phyloP scores from a whole-genome alignment of 495 filamentous ascomycete genomes.

The Usnea hakonensis region DNA sequence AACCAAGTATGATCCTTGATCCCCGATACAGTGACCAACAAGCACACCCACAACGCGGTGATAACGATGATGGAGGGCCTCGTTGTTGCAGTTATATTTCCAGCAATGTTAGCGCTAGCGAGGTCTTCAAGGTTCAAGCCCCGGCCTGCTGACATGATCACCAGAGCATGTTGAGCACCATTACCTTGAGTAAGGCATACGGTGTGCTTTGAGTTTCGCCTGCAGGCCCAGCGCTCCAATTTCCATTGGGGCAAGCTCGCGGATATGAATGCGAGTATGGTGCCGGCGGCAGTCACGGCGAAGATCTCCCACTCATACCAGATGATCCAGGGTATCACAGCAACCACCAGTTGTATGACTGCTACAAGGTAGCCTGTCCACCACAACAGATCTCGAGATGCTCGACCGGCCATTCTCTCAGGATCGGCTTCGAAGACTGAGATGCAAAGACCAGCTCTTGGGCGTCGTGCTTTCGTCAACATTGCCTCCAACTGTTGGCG shows the following conservation, averaged over 20 bases:
- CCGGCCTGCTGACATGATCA: constrained; percentile 34
- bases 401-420: constrained; percentile 5
- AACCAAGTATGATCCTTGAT: constrained; percentile 35
- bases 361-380: constrained; percentile 31
- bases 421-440: constrained; percentile 18
- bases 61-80: neutral
- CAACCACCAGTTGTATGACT: constrained; percentile 40
- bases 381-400: constrained; percentile 28
- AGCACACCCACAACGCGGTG: neutral
- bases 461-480: constrained; percentile 33
- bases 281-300: constrained; percentile 36
- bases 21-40: constrained; percentile 34
- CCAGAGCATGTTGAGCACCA: constrained; percentile 38
- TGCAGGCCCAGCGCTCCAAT: constrained; percentile 45
- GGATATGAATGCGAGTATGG: constrained; percentile 29
- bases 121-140: constrained; percentile 39
- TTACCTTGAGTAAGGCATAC: constrained; percentile 39
- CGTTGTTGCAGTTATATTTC: neutral
- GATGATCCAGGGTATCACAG: constrained; percentile 37
- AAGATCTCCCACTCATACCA: constrained; percentile 40
- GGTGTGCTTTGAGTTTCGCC: constrained; percentile 25
- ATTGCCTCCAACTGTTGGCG: no score
- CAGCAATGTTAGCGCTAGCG: constrained; percentile 10
- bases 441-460: constrained; percentile 16
- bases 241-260: constrained; percentile 41